Base-by-base conservation (phyloP, 2,329 filamentous ascomycete species). In the Sordariomycetes sp. region DNA sequence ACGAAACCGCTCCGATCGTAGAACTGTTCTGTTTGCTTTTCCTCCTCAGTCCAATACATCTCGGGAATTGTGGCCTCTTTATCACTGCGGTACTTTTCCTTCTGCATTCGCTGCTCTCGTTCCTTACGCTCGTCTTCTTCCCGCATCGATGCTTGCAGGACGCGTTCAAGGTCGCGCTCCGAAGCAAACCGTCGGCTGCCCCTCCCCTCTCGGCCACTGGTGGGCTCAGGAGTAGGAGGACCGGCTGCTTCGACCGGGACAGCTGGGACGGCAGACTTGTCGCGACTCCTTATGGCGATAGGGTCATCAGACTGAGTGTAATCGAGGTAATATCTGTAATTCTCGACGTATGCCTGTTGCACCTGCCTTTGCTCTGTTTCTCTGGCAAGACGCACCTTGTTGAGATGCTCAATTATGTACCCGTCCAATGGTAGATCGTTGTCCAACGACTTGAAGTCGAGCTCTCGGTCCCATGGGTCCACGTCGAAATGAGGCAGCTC, bases 51-150 rank as follows among this genome's bases (percentile, higher is more conserved):
- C 61, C 76, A 76, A 39, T 77, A 71, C 70, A 86, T 82, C 37
- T 76, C 65, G 0, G 84, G 84, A 31, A 90, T 75, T 4, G 71
- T 66, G 1, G 85, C 85, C 53, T 90, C 85, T 49, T 84, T 86
- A 29, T 84, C 80, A 42, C 75, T 82, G 40, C 83, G 79, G 38
- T 79, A 79, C 48, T 80, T 79, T 35, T 82, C 77, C 49, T 80
- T 77, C 43, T 76, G 72, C 21, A 73, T 72, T 34, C 72, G 64
- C 30, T 68, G 58, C 42, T 83, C 79, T 31, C 80, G 75, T 43
- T 86, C 81, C 38, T 75, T 70, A 21, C 75, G 69, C 47, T 86
- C 82, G 41, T 80, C 78, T 39, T 84, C 80, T 43, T 82, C 78
- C 16, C 72, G 70, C 47, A 79, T 72, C 0, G 82, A 87, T 45